Evolutionary conservation across 2,329 filamentous ascomycete genomes (phyloP).

Genomic region (Calonectria multiphialidica): DNA sequence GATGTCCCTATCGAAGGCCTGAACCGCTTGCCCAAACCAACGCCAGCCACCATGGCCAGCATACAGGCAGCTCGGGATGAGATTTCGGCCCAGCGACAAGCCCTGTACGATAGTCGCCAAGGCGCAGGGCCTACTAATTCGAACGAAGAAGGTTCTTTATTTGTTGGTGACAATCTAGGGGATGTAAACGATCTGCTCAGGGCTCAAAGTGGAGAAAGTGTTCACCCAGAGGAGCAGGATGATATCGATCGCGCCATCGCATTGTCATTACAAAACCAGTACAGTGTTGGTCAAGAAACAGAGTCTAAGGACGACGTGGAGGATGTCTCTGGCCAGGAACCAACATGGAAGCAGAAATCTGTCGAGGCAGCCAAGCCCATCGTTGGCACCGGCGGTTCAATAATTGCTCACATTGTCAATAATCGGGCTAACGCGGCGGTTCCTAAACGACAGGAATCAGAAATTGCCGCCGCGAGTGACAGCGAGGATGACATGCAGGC

Average conservation of each 20-base stretch:
- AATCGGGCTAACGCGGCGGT: slow-evolving; percentile 75
- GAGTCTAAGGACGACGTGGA: slow-evolving; percentile 61
- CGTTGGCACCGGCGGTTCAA: slow-evolving; percentile 63
- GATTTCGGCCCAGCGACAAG: slow-evolving; percentile 42
- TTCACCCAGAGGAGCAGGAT: slow-evolving; percentile 58
- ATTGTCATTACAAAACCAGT: slow-evolving; percentile 81
- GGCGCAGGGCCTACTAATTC: slow-evolving; percentile 21
- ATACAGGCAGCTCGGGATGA: slow-evolving; percentile 40
- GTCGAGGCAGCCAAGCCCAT: slow-evolving; percentile 65
- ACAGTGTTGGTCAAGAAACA: slow-evolving; percentile 52
- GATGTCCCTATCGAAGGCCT: slow-evolving; percentile 92
- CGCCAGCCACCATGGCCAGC: slow-evolving; percentile 35
- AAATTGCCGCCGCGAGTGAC: slow-evolving; percentile 65
- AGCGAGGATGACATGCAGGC: slow-evolving; percentile 85
- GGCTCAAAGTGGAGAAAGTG: slow-evolving; percentile 52
- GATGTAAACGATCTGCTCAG: slow-evolving; percentile 32
- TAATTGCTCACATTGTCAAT: slow-evolving; percentile 81
- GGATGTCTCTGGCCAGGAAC: slow-evolving; percentile 59
- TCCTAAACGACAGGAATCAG: slow-evolving; percentile 51
- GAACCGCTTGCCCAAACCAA: slow-evolving; percentile 80
- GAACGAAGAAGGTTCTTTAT: slow-evolving; percentile 62
- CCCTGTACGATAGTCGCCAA: slow-evolving; percentile 40
- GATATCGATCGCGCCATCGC: slow-evolving; percentile 87
- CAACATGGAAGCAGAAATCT: slow-evolving; percentile 69
- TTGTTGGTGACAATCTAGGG: slow-evolving; percentile 51